These are phyloP conservation scores for Lasiosphaeria ovina DNA, from an alignment of 495 filamentous ascomycete genomes.

Conservation along the genomic window DNA sequence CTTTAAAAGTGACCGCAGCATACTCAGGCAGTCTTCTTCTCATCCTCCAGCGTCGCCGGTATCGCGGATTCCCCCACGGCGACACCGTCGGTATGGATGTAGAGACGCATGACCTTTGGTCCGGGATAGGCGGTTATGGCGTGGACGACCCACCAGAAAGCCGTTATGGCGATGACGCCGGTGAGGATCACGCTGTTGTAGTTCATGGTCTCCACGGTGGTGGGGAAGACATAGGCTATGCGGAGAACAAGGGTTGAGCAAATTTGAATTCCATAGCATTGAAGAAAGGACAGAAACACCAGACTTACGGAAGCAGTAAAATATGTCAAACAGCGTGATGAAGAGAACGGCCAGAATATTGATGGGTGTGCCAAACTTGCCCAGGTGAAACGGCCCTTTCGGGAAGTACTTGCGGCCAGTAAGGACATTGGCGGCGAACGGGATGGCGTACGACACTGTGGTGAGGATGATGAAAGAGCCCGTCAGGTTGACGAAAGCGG, in stretches of 20 bases:
- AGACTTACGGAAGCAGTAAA: conserved; percentile 64
- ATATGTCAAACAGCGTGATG: conserved; percentile 66
- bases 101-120: conserved; percentile 52
- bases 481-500: conserved; percentile 75
- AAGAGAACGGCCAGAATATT: conserved; percentile 60
- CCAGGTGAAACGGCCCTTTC: conserved; percentile 69
- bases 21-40: neutral
- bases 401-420: conserved; percentile 62
- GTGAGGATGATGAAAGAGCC: conserved; percentile 73
- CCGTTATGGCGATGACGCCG: conserved; percentile 51
- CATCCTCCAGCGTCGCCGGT: neutral
- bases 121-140: conserved; percentile 56
- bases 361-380: conserved; percentile 56
- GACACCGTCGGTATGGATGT: conserved; percentile 37
- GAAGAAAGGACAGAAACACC: neutral
- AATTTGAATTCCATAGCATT: neutral
- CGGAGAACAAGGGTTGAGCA: conserved; percentile 8
- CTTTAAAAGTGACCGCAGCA: neutral
- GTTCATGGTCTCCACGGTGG: conserved; percentile 62
- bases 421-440: conserved; percentile 71
- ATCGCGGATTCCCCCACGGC: neutral
- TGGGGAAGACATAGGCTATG: conserved; percentile 56
- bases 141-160: conserved; percentile 65
- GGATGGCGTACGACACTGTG: conserved; percentile 69
- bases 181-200: conserved; percentile 65